Base-by-base conservation (phyloP, 1,139 yeast genomes). In the Geotrichum citri-aurantii region DNA sequence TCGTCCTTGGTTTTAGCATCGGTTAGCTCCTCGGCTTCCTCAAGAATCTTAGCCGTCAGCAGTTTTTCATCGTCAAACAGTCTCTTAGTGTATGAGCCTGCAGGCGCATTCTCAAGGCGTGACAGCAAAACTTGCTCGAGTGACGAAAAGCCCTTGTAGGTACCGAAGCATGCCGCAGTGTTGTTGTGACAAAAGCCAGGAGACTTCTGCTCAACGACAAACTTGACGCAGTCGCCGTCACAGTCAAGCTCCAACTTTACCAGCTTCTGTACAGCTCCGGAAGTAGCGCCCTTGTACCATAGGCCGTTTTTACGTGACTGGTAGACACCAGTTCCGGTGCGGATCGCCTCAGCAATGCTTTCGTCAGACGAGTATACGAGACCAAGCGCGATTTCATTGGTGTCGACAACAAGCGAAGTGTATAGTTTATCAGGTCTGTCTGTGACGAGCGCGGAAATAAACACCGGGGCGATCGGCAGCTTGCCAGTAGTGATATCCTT, bases 251-350 rank as follows among this genome's bases (percentile, higher is more conserved):
- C 86, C 60, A 93, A 72, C 50, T 78, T 75, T 29, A 87, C 66
- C 57, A 93, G 78, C 65, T 78, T 79, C 74, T 93, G 99, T 1
- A 96, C 89, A 55, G 96, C 96, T 11, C 99, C 99, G 40, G 96
- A 87, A 4, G 97, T 88, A 60, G 88, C 88, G 46, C 99, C 99
- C 73, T 93, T 93, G 73, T 87, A 88, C 99, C 99, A 93, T 61
- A 93, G 79, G 26, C 95, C 90, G 62, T 86, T 85, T 64, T 86
- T 85, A 66, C 99, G 85, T 5, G 97, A 90, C 73, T 88, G 97
- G 74, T 93, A 93, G 8, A 93, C 97, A 56, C 99, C 99, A 14
- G 88, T 84, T 54, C 83, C 81, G 47, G 89, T 88, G 61, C 83
- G 82, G 65, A 93, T 81, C 3, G 98, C 93, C 66, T 88, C 95